phyloP scores from a whole-genome alignment of 2,329 filamentous ascomycete species.

The Exophiala dermatitidis region DNA sequence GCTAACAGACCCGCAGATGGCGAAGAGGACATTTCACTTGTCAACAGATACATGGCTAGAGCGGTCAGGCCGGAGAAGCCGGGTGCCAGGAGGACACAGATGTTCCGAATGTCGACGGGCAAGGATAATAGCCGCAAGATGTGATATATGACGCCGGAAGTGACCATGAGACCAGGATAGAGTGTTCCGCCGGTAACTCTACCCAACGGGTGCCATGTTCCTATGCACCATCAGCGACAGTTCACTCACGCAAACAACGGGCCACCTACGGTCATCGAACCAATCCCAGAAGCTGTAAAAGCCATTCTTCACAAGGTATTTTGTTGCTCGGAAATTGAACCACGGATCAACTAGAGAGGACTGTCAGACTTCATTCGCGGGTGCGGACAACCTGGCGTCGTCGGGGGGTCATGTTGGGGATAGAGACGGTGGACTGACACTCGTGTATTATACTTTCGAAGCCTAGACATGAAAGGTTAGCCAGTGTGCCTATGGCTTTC shows the following conservation, averaged over 20 bases:
- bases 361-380: conserved; percentile 26
- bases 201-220: conserved; percentile 97
- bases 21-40: conserved; percentile 93
- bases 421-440: conserved; percentile 57
- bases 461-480: conserved; percentile 44
- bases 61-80: conserved; percentile 92
- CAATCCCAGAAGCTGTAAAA: conserved; percentile 99
- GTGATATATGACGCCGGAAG: conserved; percentile 94
- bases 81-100: conserved; percentile 92
- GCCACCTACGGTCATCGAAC: conserved; percentile 78
- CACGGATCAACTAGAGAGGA: conserved; percentile 77
- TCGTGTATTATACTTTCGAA: conserved; percentile 99
- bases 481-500: background rate
- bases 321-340: conserved; percentile 99
- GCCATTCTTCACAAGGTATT: conserved; percentile 92
- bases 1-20: conserved; percentile 91
- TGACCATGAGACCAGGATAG: conserved; percentile 98
- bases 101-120: conserved; percentile 96
- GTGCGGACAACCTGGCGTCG: background rate
- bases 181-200: conserved; percentile 98
- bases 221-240: conserved; percentile 34
- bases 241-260: background rate
- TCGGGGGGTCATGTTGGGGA: background rate
- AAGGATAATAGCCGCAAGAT: conserved; percentile 78
- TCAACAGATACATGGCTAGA: conserved; percentile 86